Evolutionary conservation across 176 grass and related monocot species (phyloP).

Genomic region (Paspalum vaginatum): DNA sequence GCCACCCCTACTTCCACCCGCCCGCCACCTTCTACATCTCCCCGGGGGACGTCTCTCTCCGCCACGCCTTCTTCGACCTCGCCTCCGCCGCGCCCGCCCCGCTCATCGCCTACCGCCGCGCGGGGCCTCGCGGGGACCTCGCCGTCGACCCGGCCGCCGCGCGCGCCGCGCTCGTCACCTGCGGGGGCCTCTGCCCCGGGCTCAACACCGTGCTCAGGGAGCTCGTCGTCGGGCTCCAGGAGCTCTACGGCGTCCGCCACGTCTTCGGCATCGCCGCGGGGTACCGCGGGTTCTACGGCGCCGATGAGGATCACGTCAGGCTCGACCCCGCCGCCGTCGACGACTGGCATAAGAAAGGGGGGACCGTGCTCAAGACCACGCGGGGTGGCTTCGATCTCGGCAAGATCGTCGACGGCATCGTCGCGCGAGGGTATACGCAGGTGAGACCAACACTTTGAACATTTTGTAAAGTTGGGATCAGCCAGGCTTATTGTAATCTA

Average conservation of each 20-base stretch:
- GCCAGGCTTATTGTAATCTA: too few species aligned
- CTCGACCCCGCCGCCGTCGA: conserved; percentile 62
- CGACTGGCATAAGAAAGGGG: conserved; percentile 88
- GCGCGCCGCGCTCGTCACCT: conserved; percentile 83
- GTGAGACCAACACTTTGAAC: conserved; percentile 14
- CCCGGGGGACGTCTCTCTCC: conserved; percentile 64
- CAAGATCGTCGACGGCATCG: conserved; percentile 86
- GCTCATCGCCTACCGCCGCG: conserved; percentile 76
- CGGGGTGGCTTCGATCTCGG: conserved; percentile 78
- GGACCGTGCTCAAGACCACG: conserved; percentile 75
- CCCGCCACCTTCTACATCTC: conserved; percentile 80
- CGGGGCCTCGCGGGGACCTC: conserved; percentile 56
- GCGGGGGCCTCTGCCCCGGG: conserved; percentile 84
- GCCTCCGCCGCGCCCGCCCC: conserved; percentile 5
- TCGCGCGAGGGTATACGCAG: conserved; percentile 75
- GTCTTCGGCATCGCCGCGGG: conserved; percentile 80
- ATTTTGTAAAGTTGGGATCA: background rate
- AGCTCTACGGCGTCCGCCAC: conserved; percentile 81
- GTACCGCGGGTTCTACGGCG: conserved; percentile 79
- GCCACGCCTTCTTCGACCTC: conserved; percentile 80
- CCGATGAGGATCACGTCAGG: conserved; percentile 52
- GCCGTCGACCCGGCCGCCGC: conserved; percentile 62
- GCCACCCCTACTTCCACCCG: conserved; percentile 61
- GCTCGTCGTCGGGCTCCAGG: conserved; percentile 74
- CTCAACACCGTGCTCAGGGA: conserved; percentile 92